A percentile compares a stretch with the other conserved stretches of the same genome.
Conservation (phyloP, 2,329 filamentous ascomycete genomes). For the Furcasterigmium furcatum region DNA sequence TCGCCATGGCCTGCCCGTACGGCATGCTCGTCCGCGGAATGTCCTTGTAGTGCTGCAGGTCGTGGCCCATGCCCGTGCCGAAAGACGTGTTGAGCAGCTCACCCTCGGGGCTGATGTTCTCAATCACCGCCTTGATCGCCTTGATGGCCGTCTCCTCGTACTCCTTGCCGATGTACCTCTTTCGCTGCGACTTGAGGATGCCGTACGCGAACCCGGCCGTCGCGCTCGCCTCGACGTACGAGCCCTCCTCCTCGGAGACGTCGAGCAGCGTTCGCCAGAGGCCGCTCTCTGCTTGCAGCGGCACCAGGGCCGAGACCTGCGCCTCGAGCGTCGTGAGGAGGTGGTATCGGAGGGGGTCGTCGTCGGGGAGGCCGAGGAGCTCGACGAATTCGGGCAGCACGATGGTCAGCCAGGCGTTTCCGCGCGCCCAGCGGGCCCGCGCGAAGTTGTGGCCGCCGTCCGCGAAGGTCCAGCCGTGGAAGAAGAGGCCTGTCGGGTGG, state of each 20-base stretch:
- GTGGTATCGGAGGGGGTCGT: slow-evolving; percentile 60
- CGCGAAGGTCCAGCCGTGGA: slow-evolving; percentile 79
- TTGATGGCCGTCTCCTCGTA: slow-evolving; percentile 60
- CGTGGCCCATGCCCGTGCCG: slow-evolving; percentile 73
- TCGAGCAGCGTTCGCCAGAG: slow-evolving; percentile 76
- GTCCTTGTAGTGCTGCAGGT: slow-evolving; percentile 72
- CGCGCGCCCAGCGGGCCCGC: slow-evolving; percentile 53
- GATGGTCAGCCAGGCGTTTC: slow-evolving; percentile 76
- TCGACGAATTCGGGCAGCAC: slow-evolving; percentile 82
- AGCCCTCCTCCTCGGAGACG: slow-evolving; percentile 60
- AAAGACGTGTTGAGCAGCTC: slow-evolving; percentile 75
- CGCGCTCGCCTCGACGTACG: slow-evolving; percentile 73
- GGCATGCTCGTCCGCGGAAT: slow-evolving; percentile 79
- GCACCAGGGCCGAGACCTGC: slow-evolving; percentile 63
- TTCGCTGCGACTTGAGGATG: slow-evolving; percentile 69
- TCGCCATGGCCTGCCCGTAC: slow-evolving; percentile 81
- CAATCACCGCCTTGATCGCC: slow-evolving; percentile 65
- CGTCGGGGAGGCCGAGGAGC: slow-evolving; percentile 57
- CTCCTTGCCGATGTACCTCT: slow-evolving; percentile 62
- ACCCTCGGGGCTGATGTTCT: slow-evolving; percentile 62
- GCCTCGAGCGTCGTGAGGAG: slow-evolving; percentile 63
- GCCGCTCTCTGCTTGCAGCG: slow-evolving; percentile 58
- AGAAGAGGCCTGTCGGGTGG: slow-evolving; percentile 68
- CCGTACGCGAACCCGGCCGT: slow-evolving; percentile 81
- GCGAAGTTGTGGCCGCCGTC: slow-evolving; percentile 63